Evolutionary conservation across 495 filamentous ascomycete genomes (phyloP), one percentile per base, ranked within the genome.

Genomic region (Podospora pseudocomata): DNA sequence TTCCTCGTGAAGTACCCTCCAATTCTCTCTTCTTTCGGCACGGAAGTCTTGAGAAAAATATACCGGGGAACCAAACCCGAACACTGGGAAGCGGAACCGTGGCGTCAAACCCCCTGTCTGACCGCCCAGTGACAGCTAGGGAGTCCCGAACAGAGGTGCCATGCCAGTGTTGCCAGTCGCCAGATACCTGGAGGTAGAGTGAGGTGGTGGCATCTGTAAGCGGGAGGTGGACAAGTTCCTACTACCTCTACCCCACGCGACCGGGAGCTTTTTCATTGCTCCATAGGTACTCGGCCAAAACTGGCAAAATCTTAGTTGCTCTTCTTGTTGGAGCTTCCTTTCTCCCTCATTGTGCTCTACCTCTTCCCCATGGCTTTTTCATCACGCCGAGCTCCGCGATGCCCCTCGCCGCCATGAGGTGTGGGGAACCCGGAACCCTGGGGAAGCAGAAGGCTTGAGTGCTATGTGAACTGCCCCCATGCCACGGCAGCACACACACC

Each of bases 331-430:
- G 66, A 68, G 63, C 56, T 67, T 66, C 61, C 26, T 53, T 34
- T 65, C 66, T 73, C 65, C 39, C 67, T 67, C 58, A 63, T 32
- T 19, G 54, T 64, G 58, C 28, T 49, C 64, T 63, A 5, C 54
- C 54, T 58, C 62, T 65, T 27, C 55, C 55, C 23, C n/a, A 63
- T 53, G 53, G 53, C 60, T 63, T 5, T 18, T 60, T 64, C 55
- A 63, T 63, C 63, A 53, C 49, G 54, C 58, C 63, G 62, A 64
- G 32, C 63, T 66, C 60, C 65, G 71, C 58, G 71, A 73, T 73
- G 67, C 23, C 71, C 65, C 59, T 68, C 66, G 64, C 63, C 19
- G 18, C 71, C 71, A 67, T 70, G 72, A 72, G 72, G 70, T 71
- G 72, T 73, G 72, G 70, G 70, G 70, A 73, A 60, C 19, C 32